phyloP scores from a whole-genome alignment of 345 rosid genomes.

The Ricinus communis region DNA sequence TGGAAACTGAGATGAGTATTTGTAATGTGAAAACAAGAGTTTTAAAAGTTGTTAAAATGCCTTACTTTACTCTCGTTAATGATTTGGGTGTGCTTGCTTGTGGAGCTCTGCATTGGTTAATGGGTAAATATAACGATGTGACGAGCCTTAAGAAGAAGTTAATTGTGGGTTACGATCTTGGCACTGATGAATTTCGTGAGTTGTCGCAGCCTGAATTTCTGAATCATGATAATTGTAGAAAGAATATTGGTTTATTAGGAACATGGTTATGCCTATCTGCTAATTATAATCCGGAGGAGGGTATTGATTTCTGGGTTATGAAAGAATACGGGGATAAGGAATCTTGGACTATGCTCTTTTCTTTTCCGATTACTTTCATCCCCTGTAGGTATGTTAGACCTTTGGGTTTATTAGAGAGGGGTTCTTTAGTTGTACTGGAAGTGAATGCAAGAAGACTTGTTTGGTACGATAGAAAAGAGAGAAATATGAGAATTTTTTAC shows the following conservation, averaged over 20 bases:
- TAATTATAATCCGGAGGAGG: neutral
- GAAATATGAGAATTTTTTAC: neutral
- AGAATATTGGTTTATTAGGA: neutral
- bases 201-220: neutral
- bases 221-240: neutral
- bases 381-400: neutral
- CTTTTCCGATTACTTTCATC: neutral
- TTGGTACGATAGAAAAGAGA: neutral
- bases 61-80: too few species aligned
- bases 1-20: too few species aligned
- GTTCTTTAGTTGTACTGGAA: neutral
- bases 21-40: too few species aligned
- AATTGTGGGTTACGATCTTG: neutral
- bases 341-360: constrained; percentile 13
- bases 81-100: too few species aligned
- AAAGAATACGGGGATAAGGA: neutral
- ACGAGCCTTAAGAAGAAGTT: too few species aligned
- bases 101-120: too few species aligned
- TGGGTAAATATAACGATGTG: too few species aligned
- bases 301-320: constrained; percentile 8
- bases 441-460: neutral
- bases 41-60: too few species aligned
- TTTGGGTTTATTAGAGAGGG: neutral
- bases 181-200: neutral
- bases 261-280: neutral